Conservation (phyloP, 2,329 filamentous ascomycete species). For the Calonectria montana region DNA sequence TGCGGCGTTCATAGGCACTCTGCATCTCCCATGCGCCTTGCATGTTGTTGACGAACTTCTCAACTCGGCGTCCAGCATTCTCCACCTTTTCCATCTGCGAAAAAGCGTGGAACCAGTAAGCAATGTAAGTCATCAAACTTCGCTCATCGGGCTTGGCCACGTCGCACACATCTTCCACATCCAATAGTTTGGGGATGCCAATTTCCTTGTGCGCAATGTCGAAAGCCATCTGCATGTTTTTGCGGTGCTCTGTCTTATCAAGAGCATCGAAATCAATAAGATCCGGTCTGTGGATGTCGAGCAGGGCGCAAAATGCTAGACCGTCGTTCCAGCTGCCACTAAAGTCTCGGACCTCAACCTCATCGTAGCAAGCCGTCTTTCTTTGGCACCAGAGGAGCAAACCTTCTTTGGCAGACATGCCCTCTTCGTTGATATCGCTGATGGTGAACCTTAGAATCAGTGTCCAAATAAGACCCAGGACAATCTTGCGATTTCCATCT, state of each 20-base stretch:
- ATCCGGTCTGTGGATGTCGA: constrained; percentile 97
- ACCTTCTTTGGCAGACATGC: constrained; percentile 97
- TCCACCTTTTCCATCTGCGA: constrained; percentile 99
- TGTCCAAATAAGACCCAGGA: constrained; percentile 97
- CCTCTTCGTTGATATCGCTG: constrained; percentile 97
- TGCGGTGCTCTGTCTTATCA: constrained; percentile 92
- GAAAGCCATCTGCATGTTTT: constrained; percentile 98
- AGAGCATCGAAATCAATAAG: constrained; percentile 96
- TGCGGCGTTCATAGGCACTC: constrained; percentile 91
- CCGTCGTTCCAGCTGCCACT: constrained; percentile 98
- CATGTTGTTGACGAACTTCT: constrained; percentile 99
- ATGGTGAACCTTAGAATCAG: constrained; percentile 98
- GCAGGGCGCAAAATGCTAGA: constrained; percentile 92
- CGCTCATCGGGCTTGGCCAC: constrained; percentile 96
- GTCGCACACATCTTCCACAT: constrained; percentile 98
- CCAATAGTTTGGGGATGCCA: constrained; percentile 92
- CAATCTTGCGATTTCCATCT: constrained; percentile 97
- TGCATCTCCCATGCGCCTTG: constrained; percentile 99
- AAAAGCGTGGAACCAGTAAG: constrained; percentile 99
- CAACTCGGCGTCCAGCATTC: constrained; percentile 93
- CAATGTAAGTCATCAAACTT: constrained; percentile 99
- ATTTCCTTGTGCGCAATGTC: constrained; percentile 97
- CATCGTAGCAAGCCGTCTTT: constrained; percentile 98
- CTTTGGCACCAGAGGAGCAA: constrained; percentile 96
- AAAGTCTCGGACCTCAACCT: constrained; percentile 95